A percentile compares a stretch with the other conserved stretches of the same genome.
These are phyloP conservation scores for Cocos nucifera DNA, from an alignment of 176 grass and related monocot species.

Conservation along the genomic window DNA sequence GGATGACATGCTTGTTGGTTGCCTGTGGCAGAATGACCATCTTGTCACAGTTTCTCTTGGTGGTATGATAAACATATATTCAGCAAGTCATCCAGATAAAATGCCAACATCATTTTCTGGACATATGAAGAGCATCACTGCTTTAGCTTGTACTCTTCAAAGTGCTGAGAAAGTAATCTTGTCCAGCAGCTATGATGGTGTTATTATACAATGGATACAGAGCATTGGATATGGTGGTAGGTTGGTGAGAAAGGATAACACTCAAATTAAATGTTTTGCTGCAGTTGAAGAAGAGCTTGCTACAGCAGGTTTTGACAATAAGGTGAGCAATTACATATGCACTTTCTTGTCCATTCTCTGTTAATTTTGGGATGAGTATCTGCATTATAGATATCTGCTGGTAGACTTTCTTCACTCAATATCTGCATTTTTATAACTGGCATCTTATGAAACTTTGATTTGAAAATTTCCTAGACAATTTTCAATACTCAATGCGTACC, in stretches of 20 bases:
- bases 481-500: too few relatives aligned
- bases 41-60: constrained; percentile 88
- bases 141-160: constrained; percentile 51
- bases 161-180: constrained; percentile 60
- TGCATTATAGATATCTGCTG: too few relatives aligned
- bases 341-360: neutral
- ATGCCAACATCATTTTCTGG: constrained; percentile 75
- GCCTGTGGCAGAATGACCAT: constrained; percentile 93
- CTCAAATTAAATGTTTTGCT: constrained; percentile 93
- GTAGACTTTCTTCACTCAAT: too few relatives aligned
- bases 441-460: too few relatives aligned
- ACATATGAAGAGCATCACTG: constrained; percentile 71
- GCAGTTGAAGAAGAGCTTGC: constrained; percentile 64
- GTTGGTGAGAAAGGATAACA: constrained; percentile 68
- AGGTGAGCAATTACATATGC: constrained; percentile 33
- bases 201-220: constrained; percentile 77
- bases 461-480: too few relatives aligned
- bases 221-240: constrained; percentile 81
- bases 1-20: constrained; percentile 96
- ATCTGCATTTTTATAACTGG: too few relatives aligned
- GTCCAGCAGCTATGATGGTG: constrained; percentile 87
- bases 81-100: constrained; percentile 51
- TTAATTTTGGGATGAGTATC: too few relatives aligned
- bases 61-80: constrained; percentile 77
- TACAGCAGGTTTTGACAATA: constrained; percentile 92